Evolutionary conservation across 805 yeast species (phyloP).

Genomic region (Wickerhamomyces tratensis): DNA sequence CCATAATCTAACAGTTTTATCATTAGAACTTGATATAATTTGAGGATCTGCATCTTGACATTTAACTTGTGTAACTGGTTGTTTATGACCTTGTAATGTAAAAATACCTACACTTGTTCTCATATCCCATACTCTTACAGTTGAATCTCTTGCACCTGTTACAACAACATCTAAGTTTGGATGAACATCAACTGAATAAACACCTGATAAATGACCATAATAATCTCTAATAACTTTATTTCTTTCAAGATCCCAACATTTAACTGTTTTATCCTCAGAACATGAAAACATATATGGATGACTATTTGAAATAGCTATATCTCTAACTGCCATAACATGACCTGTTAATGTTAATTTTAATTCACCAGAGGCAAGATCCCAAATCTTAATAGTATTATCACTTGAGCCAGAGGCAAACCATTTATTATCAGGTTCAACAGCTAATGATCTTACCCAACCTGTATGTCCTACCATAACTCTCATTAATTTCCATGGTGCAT

Average conservation of each 20-base stretch:
- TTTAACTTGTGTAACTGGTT: constrained; percentile 60
- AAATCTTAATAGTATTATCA: constrained; percentile 81
- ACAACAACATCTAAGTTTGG: constrained; percentile 79
- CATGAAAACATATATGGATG: constrained; percentile 88
- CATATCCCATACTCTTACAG: constrained; percentile 89
- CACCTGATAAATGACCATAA: constrained; percentile 91
- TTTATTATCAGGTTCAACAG: constrained; percentile 77
- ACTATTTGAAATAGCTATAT: constrained; percentile 57
- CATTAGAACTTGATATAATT: constrained; percentile 73
- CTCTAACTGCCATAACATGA: constrained; percentile 83
- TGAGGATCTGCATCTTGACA: constrained; percentile 78
- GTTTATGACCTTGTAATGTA: constrained; percentile 74
- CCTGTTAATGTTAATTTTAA: constrained; percentile 77
- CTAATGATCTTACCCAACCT: constrained; percentile 85
- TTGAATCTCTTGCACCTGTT: constrained; percentile 84
- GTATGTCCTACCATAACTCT: constrained; percentile 79
- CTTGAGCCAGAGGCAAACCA: constrained; percentile 92
- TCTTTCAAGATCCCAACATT: constrained; percentile 94
- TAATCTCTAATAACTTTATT: constrained; percentile 76
- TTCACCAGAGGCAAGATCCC: constrained; percentile 74
- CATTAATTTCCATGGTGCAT: constrained; percentile 62
- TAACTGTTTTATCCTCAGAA: constrained; percentile 85
- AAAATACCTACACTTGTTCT: constrained; percentile 67
- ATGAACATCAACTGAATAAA: constrained; percentile 74
- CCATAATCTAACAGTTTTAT: constrained; percentile 83